Conservation (phyloP, 106 monocot species). For the Dactylorhiza incarnata region DNA sequence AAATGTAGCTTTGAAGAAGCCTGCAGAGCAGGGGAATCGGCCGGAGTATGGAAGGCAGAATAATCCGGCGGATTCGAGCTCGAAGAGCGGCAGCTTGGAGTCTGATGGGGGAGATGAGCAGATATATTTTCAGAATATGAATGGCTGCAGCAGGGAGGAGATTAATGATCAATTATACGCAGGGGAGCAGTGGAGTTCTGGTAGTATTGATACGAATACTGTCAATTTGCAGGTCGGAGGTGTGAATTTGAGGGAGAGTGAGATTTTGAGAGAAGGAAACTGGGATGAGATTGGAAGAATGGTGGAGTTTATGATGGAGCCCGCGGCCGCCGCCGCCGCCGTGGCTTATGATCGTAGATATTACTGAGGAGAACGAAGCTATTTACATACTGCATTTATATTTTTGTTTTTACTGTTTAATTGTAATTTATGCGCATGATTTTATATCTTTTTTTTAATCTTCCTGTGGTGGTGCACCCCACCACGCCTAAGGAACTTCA, state of each 20-base stretch:
- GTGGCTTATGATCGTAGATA: conserved; percentile 17
- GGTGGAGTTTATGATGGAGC: conserved; percentile 34
- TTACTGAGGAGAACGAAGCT: neutral
- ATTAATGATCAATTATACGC: conserved; percentile 11
- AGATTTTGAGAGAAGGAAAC: conserved; percentile 20
- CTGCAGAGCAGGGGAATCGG: conserved; percentile 12
- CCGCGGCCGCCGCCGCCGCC: neutral
- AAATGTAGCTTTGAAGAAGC: conserved; percentile 25
- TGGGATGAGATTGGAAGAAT: conserved; percentile 85
- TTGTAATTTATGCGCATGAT: too few relatives aligned
- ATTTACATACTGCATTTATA: neutral
- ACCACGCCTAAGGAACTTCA: too few relatives aligned
- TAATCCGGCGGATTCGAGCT: conserved; percentile 23
- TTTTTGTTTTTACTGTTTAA: too few relatives aligned
- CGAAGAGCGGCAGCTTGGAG: conserved; percentile 45
- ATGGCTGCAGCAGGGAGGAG: conserved; percentile 16
- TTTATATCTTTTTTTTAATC: too few relatives aligned
- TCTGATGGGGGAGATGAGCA: conserved; percentile 38
- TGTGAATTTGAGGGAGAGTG: conserved; percentile 12
- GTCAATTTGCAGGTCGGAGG: neutral
- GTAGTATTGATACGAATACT: too few relatives aligned
- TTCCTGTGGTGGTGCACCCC: too few relatives aligned
- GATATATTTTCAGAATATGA: neutral
- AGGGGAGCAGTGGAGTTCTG: conserved; percentile 21
- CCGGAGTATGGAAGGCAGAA: conserved; percentile 10